A percentile compares a stretch with the other conserved stretches of the same genome.
phyloP scores from a whole-genome alignment of 805 yeast species.

The Starmerella apicola region DNA sequence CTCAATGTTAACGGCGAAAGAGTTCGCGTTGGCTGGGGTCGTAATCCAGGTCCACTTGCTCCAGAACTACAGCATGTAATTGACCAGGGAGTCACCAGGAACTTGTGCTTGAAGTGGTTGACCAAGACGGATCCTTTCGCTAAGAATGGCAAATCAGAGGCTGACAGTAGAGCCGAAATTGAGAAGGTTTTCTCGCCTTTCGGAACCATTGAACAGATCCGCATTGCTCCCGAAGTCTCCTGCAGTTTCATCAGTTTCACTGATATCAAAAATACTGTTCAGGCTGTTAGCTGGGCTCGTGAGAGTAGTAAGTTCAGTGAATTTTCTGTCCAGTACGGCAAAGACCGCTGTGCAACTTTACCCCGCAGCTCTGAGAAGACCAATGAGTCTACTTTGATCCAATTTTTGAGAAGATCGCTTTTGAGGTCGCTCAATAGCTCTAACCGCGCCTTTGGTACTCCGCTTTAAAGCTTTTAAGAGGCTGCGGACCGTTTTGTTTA shows the following conservation, averaged over 20 bases:
- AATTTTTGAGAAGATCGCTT: conserved; percentile 1
- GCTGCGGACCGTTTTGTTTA: too few species aligned
- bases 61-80: conserved; percentile 81
- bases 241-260: conserved; percentile 91
- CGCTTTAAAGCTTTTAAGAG: too few species aligned
- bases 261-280: conserved; percentile 78
- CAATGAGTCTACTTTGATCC: conserved; percentile 2
- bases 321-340: conserved; percentile 80
- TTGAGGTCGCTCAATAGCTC: not conserved
- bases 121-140: not conserved
- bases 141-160: not conserved
- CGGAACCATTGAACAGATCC: conserved; percentile 93
- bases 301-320: conserved; percentile 48
- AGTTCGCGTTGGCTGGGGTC: conserved; percentile 95
- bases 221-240: conserved; percentile 66
- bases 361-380: conserved; percentile 8
- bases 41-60: conserved; percentile 84
- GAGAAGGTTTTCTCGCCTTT: conserved; percentile 45
- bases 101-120: conserved; percentile 50
- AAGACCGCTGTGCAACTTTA: conserved; percentile 84
- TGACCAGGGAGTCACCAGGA: conserved; percentile 86
- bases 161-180: not conserved
- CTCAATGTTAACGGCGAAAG: conserved; percentile 73
- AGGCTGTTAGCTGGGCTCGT: conserved; percentile 84
- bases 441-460: not conserved